phyloP scores from a whole-genome alignment of 306 rosid genomes.

The Quercus cerris region DNA sequence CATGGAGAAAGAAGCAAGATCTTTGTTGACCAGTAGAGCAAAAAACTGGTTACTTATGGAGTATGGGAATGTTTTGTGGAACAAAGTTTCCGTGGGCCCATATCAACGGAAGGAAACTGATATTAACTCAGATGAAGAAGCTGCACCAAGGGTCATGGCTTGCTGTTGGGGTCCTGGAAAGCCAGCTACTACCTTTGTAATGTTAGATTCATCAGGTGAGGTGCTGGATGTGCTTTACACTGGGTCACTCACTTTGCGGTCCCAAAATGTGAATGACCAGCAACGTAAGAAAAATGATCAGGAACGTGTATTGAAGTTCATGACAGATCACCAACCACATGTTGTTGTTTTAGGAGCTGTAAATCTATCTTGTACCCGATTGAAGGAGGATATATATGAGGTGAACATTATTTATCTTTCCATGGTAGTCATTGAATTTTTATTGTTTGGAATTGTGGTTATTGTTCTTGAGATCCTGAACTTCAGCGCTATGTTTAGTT shows the following conservation, averaged over 20 bases:
- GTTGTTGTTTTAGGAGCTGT: constrained; percentile 95
- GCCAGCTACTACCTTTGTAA: constrained; percentile 92
- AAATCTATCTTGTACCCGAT: constrained; percentile 82
- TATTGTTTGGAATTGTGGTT: background rate
- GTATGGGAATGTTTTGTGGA: constrained; percentile 88
- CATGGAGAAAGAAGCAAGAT: constrained; percentile 94
- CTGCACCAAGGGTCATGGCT: constrained; percentile 98
- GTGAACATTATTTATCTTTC: constrained; percentile 40
- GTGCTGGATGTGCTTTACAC: constrained; percentile 88
- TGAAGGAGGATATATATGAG: constrained; percentile 96
- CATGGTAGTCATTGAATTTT: background rate
- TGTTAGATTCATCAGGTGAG: constrained; percentile 96
- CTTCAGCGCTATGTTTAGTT: background rate
- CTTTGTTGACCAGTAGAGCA: constrained; percentile 66
- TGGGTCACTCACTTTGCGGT: constrained; percentile 80
- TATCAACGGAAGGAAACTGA: constrained; percentile 92
- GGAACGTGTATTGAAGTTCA: constrained; percentile 91
- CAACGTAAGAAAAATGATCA: constrained; percentile 91
- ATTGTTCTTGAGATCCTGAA: background rate
- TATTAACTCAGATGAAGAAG: constrained; percentile 74
- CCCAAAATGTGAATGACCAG: constrained; percentile 79
- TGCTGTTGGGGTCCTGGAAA: constrained; percentile 99
- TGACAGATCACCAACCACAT: constrained; percentile 99
- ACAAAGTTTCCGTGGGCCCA: constrained; percentile 88
- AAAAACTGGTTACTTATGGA: constrained; percentile 81